These are phyloP conservation scores for Backusella luteola DNA, from an alignment of 192 early-diverging fungal species.

Conservation along the genomic window DNA sequence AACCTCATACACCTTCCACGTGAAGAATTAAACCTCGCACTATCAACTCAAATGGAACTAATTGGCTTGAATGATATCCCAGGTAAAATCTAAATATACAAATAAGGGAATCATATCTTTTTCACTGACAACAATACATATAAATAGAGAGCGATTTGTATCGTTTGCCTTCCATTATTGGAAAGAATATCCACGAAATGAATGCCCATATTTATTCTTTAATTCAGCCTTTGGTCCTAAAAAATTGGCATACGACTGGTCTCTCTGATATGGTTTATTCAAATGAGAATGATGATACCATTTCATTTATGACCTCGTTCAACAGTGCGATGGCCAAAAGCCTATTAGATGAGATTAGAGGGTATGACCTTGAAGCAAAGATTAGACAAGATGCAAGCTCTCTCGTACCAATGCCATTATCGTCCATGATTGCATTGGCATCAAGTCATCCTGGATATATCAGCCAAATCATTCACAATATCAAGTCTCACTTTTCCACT, in stretches of 20 bases:
- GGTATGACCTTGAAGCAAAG: background rate
- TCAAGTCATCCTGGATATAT: background rate
- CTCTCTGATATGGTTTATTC: background rate
- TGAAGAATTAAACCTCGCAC: background rate
- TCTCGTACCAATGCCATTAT: background rate
- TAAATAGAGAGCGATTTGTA: background rate
- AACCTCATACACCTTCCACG: background rate
- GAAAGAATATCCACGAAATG: constrained; percentile 5
- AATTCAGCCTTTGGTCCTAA: background rate
- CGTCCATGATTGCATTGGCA: background rate
- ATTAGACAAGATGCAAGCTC: background rate
- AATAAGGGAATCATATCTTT: background rate
- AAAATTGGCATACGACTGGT: background rate
- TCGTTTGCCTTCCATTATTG: background rate
- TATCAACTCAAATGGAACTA: background rate
- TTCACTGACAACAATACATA: background rate
- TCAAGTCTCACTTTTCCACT: background rate
- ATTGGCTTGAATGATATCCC: background rate
- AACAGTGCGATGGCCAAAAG: background rate
- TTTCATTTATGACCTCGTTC: constrained; percentile 5
- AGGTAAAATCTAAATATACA: constrained; percentile 4
- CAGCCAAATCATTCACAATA: background rate
- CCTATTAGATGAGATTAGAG: background rate
- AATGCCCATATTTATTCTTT: background rate
- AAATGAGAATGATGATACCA: background rate